phyloP scores from a whole-genome alignment of 441 rosid genomes.

The Corymbia calophylla region DNA sequence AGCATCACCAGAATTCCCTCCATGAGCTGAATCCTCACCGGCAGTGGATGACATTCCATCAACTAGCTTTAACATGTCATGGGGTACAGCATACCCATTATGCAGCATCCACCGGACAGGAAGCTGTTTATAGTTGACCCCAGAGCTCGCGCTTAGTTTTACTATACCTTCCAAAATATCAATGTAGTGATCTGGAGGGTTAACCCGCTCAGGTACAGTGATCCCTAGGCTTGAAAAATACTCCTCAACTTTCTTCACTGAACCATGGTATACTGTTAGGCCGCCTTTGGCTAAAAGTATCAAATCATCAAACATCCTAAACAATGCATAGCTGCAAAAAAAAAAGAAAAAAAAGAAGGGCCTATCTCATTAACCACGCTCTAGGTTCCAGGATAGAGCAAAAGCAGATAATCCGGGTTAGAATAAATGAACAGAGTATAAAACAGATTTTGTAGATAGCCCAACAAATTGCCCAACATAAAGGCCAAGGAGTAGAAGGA shows the following conservation, averaged over 20 bases:
- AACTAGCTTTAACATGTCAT: constrained; percentile 71
- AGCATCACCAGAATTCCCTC: not conserved
- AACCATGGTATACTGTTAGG: constrained; percentile 76
- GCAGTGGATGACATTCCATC: constrained; percentile 49
- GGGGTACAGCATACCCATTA: constrained; percentile 79
- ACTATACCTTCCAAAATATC: constrained; percentile 91
- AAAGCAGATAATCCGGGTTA: not conserved
- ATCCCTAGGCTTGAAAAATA: constrained; percentile 81
- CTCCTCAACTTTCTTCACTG: constrained; percentile 87
- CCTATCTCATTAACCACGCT: not conserved
- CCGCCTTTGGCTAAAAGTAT: constrained; percentile 97
- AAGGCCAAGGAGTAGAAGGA: not conserved
- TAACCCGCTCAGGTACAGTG: constrained; percentile 76
- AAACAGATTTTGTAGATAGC: not conserved
- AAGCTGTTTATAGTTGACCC: constrained; percentile 62
- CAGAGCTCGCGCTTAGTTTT: constrained; percentile 41
- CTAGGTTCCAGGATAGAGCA: not conserved
- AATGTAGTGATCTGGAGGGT: constrained; percentile 95
- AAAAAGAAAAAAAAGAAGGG: not conserved
- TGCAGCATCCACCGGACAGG: constrained; percentile 98
- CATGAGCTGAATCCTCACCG: constrained; percentile 28
- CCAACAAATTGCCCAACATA: not conserved
- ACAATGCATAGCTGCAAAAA: constrained; percentile 70
- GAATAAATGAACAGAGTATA: not conserved
- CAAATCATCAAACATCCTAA: constrained; percentile 92